A percentile compares a stretch with the other conserved stretches of the same genome.
phyloP scores from a whole-genome alignment of 495 filamentous ascomycete species.

The Pseudoneurospora amorphoporcata region DNA sequence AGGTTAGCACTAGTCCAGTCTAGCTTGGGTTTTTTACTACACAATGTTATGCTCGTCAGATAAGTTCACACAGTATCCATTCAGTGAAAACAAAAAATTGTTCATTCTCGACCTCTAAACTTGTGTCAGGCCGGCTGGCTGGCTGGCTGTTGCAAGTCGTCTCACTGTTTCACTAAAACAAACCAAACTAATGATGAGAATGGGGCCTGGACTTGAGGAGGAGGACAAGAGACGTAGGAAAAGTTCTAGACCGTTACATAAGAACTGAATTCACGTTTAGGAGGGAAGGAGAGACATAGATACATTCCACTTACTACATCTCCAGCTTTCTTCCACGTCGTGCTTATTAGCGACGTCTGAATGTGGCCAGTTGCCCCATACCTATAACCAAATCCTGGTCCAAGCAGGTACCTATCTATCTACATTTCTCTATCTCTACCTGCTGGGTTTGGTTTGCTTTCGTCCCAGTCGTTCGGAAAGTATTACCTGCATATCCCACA shows the following conservation, averaged over 20 bases:
- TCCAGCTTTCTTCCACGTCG: neutral
- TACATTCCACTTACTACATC: neutral
- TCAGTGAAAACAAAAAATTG: neutral
- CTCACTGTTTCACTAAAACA: neutral
- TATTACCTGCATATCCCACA: neutral
- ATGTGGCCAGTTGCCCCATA: neutral
- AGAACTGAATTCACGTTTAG: neutral
- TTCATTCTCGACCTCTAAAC: neutral
- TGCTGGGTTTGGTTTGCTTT: neutral
- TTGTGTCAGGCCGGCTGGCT: neutral
- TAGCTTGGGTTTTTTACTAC: neutral
- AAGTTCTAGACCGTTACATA: neutral
- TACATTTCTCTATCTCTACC: neutral
- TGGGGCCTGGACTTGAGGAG: neutral
- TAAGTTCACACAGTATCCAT: neutral
- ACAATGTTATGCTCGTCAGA: neutral
- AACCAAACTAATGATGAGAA: neutral
- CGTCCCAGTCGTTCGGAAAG: neutral
- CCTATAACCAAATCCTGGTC: neutral
- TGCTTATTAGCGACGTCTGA: too few species aligned
- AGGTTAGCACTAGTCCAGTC: neutral
- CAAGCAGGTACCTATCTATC: neutral
- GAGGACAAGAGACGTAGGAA: neutral
- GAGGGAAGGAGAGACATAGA: neutral
- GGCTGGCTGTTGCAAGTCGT: neutral